Evolutionary conservation across 768 basidiomycete genomes (phyloP), one percentile per base, ranked within the genome.

Genomic region (Clavaria fumosa): DNA sequence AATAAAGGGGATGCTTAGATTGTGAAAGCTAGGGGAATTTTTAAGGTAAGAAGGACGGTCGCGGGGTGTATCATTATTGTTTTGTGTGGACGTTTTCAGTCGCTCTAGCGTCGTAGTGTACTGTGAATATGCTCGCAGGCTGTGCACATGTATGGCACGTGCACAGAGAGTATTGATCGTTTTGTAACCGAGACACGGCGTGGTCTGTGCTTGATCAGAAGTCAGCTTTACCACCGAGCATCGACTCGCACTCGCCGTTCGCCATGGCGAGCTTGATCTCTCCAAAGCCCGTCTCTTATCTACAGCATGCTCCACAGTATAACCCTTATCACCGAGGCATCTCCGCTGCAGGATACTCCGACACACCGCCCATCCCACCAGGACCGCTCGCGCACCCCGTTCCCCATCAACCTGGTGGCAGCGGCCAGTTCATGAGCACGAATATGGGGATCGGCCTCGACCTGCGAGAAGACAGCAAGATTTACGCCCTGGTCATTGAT

Each of bases 401-500:
- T n/a, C 67, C 66, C 4, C 69, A 69, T 47, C 68, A 68, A 42
- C 54, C 60, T 5, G 50, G 57, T 6, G 51, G 50, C 26, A 50
- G 57, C 6, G 51, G 50, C 26, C 65, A 61, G 39, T 66, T 65
- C 44, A 55, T 67, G 47, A 44, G 50, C 42, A 56, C 50, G 44
- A 54, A 53, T 37, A 18, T 45, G 15, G 40, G 42, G 14, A 41
- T 51, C 31, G 52, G 39, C 32, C 53, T 64, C 44, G 53, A 53
- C 15, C 54, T 67, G 15, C 71, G 72, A 23, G 69, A 70, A 40
- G 70, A 72, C 41, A 54, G 55, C 47, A 91, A 95, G 63, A 95
- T 99, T 31, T 93, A 89, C 57, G 64, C 67, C 7, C 69, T 97
- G 37, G 90, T 97, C 42, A 75, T 89, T 46, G 85, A 93, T 40